phyloP scores from a whole-genome alignment of 2,329 filamentous ascomycete genomes.

The Stylonectria norvegica region DNA sequence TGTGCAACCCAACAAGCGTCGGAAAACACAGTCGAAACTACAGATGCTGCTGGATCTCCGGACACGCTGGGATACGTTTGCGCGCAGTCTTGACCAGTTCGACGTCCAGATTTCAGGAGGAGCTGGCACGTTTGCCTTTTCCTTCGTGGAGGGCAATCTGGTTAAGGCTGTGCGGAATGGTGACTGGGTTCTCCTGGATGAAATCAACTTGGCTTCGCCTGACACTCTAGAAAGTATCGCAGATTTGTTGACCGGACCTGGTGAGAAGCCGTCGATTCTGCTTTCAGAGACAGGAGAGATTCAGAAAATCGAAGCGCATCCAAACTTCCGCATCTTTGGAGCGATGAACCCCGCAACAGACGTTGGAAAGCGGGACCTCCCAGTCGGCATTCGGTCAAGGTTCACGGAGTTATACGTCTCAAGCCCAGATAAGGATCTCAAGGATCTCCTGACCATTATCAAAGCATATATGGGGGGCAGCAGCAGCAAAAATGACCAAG shows the following conservation, averaged over 20 bases:
- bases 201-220: constrained; percentile 93
- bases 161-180: constrained; percentile 94
- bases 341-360: constrained; percentile 99
- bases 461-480: constrained; percentile 78
- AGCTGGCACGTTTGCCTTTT: constrained; percentile 80
- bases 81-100: constrained; percentile 69
- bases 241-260: constrained; percentile 74
- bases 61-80: constrained; percentile 77
- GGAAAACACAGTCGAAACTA: constrained; percentile 64
- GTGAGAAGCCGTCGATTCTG: constrained; percentile 74
- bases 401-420: constrained; percentile 96
- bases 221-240: constrained; percentile 94
- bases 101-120: constrained; percentile 74
- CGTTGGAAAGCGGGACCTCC: constrained; percentile 91
- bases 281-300: constrained; percentile 92
- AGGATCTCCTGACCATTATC: constrained; percentile 84
- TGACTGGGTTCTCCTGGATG: constrained; percentile 94
- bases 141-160: constrained; percentile 93
- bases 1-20: constrained; percentile 65
- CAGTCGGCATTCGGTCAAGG: constrained; percentile 79
- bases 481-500: constrained; percentile 67
- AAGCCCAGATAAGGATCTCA: constrained; percentile 80
- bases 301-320: constrained; percentile 83
- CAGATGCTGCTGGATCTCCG: constrained; percentile 56
- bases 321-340: constrained; percentile 92